Evolutionary conservation across 2,329 filamentous ascomycete genomes (phyloP).

Genomic region (Diaporthe australafricana): DNA sequence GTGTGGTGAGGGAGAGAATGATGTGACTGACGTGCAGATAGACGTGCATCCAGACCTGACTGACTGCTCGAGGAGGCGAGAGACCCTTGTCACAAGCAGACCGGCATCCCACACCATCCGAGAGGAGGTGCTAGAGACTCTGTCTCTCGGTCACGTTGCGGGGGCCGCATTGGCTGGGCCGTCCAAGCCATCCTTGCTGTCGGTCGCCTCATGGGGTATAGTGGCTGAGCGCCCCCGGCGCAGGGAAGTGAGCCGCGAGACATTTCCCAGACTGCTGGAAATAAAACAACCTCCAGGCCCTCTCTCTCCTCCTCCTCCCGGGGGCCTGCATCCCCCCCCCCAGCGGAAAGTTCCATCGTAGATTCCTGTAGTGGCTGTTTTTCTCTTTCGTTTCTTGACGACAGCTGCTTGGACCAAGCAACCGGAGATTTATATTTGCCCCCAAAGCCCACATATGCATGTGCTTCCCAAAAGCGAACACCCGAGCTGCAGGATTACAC

Average conservation of each 20-base stretch:
- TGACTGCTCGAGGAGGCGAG: neutral
- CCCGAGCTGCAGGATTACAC: slow-evolving; percentile 35
- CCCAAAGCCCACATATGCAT: neutral
- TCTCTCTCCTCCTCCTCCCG: neutral
- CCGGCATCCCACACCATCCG: slow-evolving; percentile 21
- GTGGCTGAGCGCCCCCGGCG: neutral
- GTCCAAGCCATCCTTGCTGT: slow-evolving; percentile 12
- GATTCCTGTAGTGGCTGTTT: neutral
- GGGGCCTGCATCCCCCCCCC: neutral
- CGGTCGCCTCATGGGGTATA: slow-evolving; percentile 35
- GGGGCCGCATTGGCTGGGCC: slow-evolving; percentile 29
- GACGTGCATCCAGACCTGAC: neutral
- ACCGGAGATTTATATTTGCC: slow-evolving; percentile 3
- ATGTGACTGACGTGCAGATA: neutral
- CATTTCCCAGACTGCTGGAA: slow-evolving; percentile 30
- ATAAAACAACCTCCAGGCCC: slow-evolving; percentile 21
- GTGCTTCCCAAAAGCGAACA: slow-evolving; percentile 10
- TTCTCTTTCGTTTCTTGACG: neutral
- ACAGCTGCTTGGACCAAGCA: neutral
- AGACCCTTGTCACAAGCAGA: slow-evolving; percentile 3
- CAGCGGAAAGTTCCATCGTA: slow-evolving; percentile 4
- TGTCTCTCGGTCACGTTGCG: slow-evolving; percentile 31
- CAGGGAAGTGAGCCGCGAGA: slow-evolving; percentile 26
- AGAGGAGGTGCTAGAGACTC: neutral
- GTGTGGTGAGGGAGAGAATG: neutral